Evolutionary conservation across 2,329 filamentous ascomycete genomes (phyloP).

Genomic region (Colletotrichum simmondsii): DNA sequence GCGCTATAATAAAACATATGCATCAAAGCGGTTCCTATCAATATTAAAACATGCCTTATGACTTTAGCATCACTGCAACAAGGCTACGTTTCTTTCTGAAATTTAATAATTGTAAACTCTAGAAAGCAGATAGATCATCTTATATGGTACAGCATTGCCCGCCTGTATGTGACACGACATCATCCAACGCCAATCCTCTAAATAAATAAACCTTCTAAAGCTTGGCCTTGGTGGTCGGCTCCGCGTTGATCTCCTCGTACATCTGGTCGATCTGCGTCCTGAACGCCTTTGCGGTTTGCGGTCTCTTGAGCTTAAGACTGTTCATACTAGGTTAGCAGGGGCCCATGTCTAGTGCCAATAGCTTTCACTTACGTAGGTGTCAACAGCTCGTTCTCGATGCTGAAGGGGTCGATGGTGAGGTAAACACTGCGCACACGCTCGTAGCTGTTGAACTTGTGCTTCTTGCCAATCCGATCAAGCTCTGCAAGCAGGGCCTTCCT

Average conservation of each 20-base stretch:
- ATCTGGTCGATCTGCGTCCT: constrained; percentile 63
- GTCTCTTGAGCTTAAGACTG: constrained; percentile 71
- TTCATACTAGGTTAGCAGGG: constrained; percentile 36
- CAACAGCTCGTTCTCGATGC: constrained; percentile 89
- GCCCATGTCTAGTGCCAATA: neutral
- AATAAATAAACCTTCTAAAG: constrained; percentile 46
- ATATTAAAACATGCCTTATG: neutral
- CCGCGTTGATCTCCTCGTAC: constrained; percentile 64
- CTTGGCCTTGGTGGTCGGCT: constrained; percentile 54
- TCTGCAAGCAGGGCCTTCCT: constrained; percentile 80
- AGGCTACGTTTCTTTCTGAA: neutral
- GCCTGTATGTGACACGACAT: constrained; percentile 12
- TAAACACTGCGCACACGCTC: constrained; percentile 82
- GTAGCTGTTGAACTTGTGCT: constrained; percentile 91
- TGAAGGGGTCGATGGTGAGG: constrained; percentile 89
- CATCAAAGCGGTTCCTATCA: neutral
- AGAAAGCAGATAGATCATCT: constrained; percentile 13
- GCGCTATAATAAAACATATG: neutral
- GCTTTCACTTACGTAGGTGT: constrained; percentile 80
- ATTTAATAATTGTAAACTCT: neutral
- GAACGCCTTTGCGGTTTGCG: constrained; percentile 64
- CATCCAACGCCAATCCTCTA: constrained; percentile 15
- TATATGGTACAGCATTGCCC: constrained; percentile 24
- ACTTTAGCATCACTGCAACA: neutral
- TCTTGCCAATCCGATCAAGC: constrained; percentile 80